Evolutionary conservation across 2,329 filamentous ascomycete genomes (phyloP), one percentile per base, ranked within the genome.

Genomic region (Epichloe uncinata): DNA sequence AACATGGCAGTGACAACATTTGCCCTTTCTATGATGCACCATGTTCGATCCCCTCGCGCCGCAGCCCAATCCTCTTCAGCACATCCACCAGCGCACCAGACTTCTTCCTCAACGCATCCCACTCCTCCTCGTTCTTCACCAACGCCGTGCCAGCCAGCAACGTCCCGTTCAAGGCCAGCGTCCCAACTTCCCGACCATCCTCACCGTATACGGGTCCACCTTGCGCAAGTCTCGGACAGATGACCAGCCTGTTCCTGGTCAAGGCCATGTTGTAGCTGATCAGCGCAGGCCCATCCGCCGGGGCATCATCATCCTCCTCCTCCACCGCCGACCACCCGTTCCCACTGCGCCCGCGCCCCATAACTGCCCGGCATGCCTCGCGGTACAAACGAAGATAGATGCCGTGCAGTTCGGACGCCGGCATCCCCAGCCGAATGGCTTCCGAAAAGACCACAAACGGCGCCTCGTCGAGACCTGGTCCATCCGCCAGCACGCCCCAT

Each of bases 181-280:
- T 61, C 0, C 76, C 77, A 2, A 71, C 56, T 2, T 68, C 60
- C 8, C 62, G 54, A 1, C 65, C 58, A 1, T 63, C 59, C 45
- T 63, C 51, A 13, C 33, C 55, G 4, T 63, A 53, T 2, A 67
- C 57, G 18, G 58, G 55, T 1, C 61, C 61, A 0, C 78, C 78
- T 57, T 82, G 79, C 0, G 72, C 68, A 2, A 69, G 55, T 2
- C 80, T 68, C 1, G 80, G 80, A 52, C 73, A 73, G 1, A 84
- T 52, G 0, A 75, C 75, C 60, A 84, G 69, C 0, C 66, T 67
- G 15, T 63, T 64, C 51, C 67, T 66, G 18, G 79, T 83, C 66
- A 84, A 70, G 46, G 74, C 79, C 55, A 83, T 63, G 58, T 83
- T 84, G 61, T 84, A 84, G 62, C 78, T 81, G 45, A 82, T 78